Evolutionary conservation across 306 rosid species (phyloP).

Genomic region (Inga laurina): DNA sequence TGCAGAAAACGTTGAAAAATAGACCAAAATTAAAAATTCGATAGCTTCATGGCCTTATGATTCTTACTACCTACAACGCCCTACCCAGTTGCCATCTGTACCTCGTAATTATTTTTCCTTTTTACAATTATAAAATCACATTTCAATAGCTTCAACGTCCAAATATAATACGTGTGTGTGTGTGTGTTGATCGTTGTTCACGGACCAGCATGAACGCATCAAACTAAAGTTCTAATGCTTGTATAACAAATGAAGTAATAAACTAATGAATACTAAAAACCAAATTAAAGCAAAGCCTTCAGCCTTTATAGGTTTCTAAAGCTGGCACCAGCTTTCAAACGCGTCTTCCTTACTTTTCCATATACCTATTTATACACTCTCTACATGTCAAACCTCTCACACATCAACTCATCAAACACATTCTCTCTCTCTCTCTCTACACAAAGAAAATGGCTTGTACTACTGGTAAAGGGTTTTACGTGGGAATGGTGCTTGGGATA

Average conservation of each 20-base stretch:
- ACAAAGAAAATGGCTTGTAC: background rate
- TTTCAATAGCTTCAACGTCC: background rate
- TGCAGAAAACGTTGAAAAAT: too few relatives aligned
- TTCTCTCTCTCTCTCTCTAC: background rate
- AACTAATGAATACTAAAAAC: background rate
- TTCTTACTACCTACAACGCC: background rate
- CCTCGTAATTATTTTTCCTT: background rate
- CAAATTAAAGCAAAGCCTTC: background rate
- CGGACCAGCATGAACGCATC: background rate
- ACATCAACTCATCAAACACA: constrained; percentile 31
- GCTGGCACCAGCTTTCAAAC: background rate
- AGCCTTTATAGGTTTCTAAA: background rate
- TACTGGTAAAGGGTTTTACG: constrained; percentile 25
- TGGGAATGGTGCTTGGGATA: constrained; percentile 31
- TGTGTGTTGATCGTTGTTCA: background rate
- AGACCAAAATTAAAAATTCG: too few relatives aligned
- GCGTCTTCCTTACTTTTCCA: background rate
- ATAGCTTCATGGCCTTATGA: too few relatives aligned
- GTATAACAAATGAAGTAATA: background rate
- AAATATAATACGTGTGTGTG: background rate
- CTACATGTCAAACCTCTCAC: constrained; percentile 23
- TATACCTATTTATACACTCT: background rate
- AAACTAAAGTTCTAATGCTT: too few relatives aligned
- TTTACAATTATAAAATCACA: background rate
- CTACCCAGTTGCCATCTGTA: background rate